Percentiles rank a stretch among this genome's conserved stretches.
Conservation (phyloP, 148 eudicot genomes). For the Nepenthes mirabilis region DNA sequence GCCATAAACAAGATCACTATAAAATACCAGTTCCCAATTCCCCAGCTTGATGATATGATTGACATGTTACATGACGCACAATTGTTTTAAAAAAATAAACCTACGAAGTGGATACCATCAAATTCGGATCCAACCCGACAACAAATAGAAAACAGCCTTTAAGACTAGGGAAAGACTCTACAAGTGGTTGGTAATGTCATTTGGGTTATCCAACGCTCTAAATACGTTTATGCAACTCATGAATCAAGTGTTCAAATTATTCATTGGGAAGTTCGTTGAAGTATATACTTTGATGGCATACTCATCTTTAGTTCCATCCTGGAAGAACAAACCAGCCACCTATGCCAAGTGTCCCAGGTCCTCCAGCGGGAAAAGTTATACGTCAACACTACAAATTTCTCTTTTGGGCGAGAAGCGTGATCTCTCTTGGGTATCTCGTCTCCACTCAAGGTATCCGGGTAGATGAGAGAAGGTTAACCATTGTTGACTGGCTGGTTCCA, state of each 20-base stretch:
- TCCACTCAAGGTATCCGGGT: background rate
- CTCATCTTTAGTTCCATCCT: background rate
- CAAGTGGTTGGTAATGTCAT: background rate
- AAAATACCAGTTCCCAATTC: background rate
- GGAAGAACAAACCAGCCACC: background rate
- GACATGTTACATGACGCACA: background rate
- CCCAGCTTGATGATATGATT: background rate
- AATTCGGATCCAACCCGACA: background rate
- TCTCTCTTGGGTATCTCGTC: background rate
- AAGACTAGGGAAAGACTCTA: background rate
- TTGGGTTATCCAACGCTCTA: background rate
- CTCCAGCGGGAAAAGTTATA: background rate
- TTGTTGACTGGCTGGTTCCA: background rate
- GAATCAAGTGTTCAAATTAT: background rate
- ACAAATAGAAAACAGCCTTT: background rate
- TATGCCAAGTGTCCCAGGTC: background rate
- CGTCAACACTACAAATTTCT: background rate
- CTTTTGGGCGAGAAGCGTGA: background rate
- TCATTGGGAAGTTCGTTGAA: background rate
- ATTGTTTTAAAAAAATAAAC: too few relatives aligned
- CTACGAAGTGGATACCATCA: background rate
- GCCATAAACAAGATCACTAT: background rate
- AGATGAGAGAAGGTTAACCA: background rate
- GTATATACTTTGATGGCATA: background rate
- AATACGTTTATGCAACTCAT: background rate